These are phyloP conservation scores for Xylariaceae sp. DNA, from an alignment of 2,329 filamentous ascomycete genomes.

Conservation along the genomic window DNA sequence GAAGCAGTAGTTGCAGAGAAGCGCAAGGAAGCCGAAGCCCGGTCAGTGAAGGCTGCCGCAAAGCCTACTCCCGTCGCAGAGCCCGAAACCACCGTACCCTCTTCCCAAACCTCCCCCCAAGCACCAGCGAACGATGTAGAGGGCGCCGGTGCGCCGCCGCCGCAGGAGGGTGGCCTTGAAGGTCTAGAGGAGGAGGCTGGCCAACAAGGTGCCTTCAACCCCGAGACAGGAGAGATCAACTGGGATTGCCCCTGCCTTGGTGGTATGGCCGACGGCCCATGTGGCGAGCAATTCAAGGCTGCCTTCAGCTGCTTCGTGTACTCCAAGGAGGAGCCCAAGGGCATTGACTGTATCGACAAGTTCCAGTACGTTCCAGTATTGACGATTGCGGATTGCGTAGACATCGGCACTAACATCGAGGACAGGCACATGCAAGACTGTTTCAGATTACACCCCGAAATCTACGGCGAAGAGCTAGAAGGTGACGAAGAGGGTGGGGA, in stretches of 20 bases:
- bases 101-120: constrained; percentile 26
- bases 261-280: constrained; percentile 95
- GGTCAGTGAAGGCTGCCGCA: constrained; percentile 26
- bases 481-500: constrained; percentile 57
- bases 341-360: constrained; percentile 95
- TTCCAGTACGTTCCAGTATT: constrained; percentile 68
- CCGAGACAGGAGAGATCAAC: constrained; percentile 98
- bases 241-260: constrained; percentile 98
- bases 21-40: constrained; percentile 46
- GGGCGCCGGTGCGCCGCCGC: constrained; percentile 11
- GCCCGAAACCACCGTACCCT: constrained; percentile 20
- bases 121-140: constrained; percentile 26
- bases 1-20: constrained; percentile 66
- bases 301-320: constrained; percentile 99
- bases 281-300: constrained; percentile 89
- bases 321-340: constrained; percentile 91
- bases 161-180: constrained; percentile 39
- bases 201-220: constrained; percentile 92
- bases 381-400: constrained; percentile 20
- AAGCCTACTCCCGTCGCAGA: constrained; percentile 27
- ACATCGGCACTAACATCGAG: constrained; percentile 24
- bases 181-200: constrained; percentile 75
- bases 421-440: constrained; percentile 92
- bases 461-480: constrained; percentile 85
- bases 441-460: constrained; percentile 87